phyloP scores from a whole-genome alignment of 805 yeast species.

The Yamadazyma sp. region DNA sequence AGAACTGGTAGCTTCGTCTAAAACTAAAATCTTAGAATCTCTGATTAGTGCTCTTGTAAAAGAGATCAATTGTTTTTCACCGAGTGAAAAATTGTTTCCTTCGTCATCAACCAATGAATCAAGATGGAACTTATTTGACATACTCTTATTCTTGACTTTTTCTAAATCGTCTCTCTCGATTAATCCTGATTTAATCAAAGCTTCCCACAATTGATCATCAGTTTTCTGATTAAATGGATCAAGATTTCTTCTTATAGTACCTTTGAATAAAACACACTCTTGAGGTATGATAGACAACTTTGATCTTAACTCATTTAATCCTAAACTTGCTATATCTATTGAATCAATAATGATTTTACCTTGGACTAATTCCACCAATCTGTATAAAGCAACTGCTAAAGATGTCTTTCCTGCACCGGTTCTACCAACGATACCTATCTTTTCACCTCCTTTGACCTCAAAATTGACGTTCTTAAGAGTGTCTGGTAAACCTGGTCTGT shows the following conservation, averaged over 20 bases:
- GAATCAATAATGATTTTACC: constrained; percentile 57
- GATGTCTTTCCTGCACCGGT: constrained; percentile 85
- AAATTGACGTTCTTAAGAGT: constrained; percentile 48
- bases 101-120: constrained; percentile 56
- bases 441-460: constrained; percentile 53
- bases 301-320: constrained; percentile 52
- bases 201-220: constrained; percentile 56
- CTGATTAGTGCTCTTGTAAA: constrained; percentile 80
- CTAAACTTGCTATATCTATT: constrained; percentile 50
- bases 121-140: constrained; percentile 33
- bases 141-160: constrained; percentile 8
- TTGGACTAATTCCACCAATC: constrained; percentile 49
- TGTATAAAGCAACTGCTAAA: constrained; percentile 58
- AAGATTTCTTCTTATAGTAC: constrained; percentile 54
- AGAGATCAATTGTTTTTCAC: constrained; percentile 76
- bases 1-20: constrained; percentile 81
- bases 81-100: constrained; percentile 72
- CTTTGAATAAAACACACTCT: constrained; percentile 64
- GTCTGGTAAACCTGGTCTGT: constrained; percentile 57
- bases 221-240: constrained; percentile 56
- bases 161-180: too few relatives aligned
- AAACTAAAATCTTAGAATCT: constrained; percentile 67
- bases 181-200: constrained; percentile 53
- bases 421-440: constrained; percentile 83
- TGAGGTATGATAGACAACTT: constrained; percentile 67